Evolutionary conservation across 352 stramenopile species (phyloP).

Genomic region (Phytophthora megakarya): DNA sequence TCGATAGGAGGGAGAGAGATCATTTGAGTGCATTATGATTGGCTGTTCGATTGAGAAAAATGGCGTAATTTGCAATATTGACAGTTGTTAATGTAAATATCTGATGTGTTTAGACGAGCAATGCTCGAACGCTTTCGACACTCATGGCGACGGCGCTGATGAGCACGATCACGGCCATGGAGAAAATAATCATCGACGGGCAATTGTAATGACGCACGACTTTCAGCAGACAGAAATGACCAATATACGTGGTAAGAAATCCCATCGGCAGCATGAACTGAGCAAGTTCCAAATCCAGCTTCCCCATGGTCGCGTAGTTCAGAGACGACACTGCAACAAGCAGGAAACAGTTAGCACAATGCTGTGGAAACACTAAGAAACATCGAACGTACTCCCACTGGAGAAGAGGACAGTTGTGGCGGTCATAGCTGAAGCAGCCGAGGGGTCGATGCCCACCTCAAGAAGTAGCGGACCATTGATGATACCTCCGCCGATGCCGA

Average conservation of each 20-base stretch:
- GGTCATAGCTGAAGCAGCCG: conserved; percentile 89
- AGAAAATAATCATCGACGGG: conserved; percentile 72
- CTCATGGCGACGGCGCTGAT: conserved; percentile 69
- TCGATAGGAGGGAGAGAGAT: neutral
- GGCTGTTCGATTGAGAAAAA: neutral
- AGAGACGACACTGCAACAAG: conserved; percentile 58
- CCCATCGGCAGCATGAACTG: conserved; percentile 62
- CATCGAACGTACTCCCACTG: conserved; percentile 52
- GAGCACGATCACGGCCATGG: conserved; percentile 69
- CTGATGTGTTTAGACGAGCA: conserved; percentile 25
- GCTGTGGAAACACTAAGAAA: neutral
- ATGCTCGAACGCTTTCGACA: conserved; percentile 52
- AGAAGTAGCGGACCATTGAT: conserved; percentile 95
- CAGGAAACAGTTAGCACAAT: conserved; percentile 6
- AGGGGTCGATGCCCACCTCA: conserved; percentile 89
- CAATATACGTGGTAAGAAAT: conserved; percentile 60
- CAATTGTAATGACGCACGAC: conserved; percentile 62
- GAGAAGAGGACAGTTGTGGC: conserved; percentile 79
- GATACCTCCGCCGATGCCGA: conserved; percentile 95
- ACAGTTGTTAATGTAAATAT: conserved; percentile 19
- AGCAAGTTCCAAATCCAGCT: conserved; percentile 50
- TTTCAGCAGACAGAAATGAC: conserved; percentile 58
- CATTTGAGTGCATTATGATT: conserved; percentile 4
- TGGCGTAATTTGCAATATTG: conserved; percentile 3
- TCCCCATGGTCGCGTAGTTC: conserved; percentile 63